A percentile compares a stretch with the other conserved stretches of the same genome.
Conservation (phyloP, 2,329 filamentous ascomycete genomes). For the Penicillium palitans region DNA sequence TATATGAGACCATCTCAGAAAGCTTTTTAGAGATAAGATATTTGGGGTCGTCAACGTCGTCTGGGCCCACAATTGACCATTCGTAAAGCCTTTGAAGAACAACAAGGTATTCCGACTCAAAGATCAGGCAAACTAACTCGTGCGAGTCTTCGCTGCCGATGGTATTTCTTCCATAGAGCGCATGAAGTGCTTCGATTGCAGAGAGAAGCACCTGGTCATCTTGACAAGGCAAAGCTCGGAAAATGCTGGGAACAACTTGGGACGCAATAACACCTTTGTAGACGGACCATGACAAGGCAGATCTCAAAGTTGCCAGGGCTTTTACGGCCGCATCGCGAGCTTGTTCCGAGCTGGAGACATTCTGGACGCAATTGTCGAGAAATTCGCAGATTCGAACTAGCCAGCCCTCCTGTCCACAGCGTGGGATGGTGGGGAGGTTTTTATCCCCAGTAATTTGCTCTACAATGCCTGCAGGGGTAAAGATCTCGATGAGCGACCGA, state of each 20-base stretch:
- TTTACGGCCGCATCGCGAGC: slow-evolving; percentile 72
- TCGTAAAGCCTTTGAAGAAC: slow-evolving; percentile 73
- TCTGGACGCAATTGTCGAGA: slow-evolving; percentile 69
- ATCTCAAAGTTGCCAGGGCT: slow-evolving; percentile 72
- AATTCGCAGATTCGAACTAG: slow-evolving; percentile 73
- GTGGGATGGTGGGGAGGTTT: slow-evolving; percentile 66
- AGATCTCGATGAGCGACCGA: slow-evolving; percentile 88
- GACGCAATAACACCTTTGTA: slow-evolving; percentile 75
- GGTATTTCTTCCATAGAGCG: slow-evolving; percentile 72
- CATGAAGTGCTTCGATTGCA: slow-evolving; percentile 78
- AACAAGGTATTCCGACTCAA: slow-evolving; percentile 67
- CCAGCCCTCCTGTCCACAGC: slow-evolving; percentile 84
- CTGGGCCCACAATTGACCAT: slow-evolving; percentile 75
- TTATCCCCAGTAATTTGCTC: slow-evolving; percentile 73
- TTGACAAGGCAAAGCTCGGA: slow-evolving; percentile 67
- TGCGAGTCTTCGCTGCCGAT: slow-evolving; percentile 77
- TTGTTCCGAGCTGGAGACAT: slow-evolving; percentile 65
- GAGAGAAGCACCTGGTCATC: slow-evolving; percentile 74
- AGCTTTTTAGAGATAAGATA: slow-evolving; percentile 93
- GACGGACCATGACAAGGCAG: slow-evolving; percentile 83
- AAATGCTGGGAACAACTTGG: slow-evolving; percentile 68
- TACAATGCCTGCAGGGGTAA: slow-evolving; percentile 76
- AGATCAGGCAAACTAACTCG: slow-evolving; percentile 76
- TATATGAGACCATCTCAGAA: slow-evolving; percentile 85
- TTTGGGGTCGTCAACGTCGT: slow-evolving; percentile 85